Percentiles rank a stretch among this genome's conserved stretches.
Evolutionary conservation across 225 moss, liverwort and hornwort genomes (phyloP).

Genomic region (Thuidium tamariscinum): DNA sequence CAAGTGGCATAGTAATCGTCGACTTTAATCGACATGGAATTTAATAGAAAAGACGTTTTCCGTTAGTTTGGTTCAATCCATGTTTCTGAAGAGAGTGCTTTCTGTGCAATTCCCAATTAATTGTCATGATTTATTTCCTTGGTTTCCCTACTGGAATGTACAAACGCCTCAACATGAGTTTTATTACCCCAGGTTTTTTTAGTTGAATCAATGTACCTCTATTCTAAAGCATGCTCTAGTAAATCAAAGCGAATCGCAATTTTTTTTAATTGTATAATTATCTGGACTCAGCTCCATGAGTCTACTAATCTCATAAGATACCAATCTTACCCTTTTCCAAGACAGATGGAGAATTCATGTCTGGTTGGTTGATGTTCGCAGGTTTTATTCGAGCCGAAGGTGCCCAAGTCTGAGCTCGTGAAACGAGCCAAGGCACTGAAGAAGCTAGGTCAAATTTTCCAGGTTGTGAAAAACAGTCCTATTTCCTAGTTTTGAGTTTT

Average conservation of each 20-base stretch:
- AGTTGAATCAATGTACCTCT: not conserved
- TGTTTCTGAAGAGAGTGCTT: not conserved
- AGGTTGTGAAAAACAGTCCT: slow-evolving; percentile 11
- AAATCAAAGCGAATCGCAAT: not conserved
- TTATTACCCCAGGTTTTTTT: not conserved
- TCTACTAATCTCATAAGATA: not conserved
- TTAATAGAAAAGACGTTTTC: not conserved
- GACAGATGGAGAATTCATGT: not conserved
- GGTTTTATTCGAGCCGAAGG: slow-evolving; percentile 42
- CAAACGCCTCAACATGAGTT: not conserved
- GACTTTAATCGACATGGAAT: not conserved
- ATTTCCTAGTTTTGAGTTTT: not conserved
- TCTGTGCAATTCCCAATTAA: not conserved
- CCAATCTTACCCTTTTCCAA: not conserved
- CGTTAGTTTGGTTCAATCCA: not conserved
- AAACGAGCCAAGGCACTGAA: slow-evolving; percentile 74
- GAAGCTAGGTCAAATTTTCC: slow-evolving; percentile 69
- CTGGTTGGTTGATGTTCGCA: not conserved
- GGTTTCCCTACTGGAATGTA: not conserved
- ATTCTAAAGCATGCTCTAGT: not conserved
- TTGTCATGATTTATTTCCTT: not conserved
- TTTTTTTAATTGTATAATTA: not conserved
- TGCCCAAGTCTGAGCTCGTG: slow-evolving; percentile 21
- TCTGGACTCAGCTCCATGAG: not conserved
- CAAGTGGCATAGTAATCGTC: not conserved